phyloP scores from a whole-genome alignment of 495 filamentous ascomycete species.

The Aspergillus cristatus region DNA sequence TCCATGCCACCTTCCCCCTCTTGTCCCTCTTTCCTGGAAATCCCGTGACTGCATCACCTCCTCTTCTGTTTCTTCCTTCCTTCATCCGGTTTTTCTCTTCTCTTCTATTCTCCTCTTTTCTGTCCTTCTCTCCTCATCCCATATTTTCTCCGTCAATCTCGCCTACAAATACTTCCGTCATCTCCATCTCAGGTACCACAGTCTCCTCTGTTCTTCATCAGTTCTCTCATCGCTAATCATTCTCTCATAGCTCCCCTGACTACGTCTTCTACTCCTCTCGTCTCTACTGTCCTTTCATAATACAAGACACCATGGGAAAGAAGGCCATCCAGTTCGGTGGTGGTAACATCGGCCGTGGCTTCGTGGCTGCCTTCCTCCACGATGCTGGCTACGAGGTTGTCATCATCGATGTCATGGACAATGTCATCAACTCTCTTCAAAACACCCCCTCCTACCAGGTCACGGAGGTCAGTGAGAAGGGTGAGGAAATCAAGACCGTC shows the following conservation, averaged over 20 bases:
- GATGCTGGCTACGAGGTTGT: slow-evolving; percentile 73
- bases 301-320: slow-evolving; percentile 48
- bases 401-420: slow-evolving; percentile 87
- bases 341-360: slow-evolving; percentile 76
- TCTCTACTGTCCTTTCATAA: slow-evolving; percentile 3
- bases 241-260: not conserved
- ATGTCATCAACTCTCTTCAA: slow-evolving; percentile 68
- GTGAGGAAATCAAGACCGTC: slow-evolving; percentile 71
- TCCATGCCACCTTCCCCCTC: no score
- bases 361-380: slow-evolving; percentile 70
- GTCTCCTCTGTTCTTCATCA: not conserved
- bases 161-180: no score
- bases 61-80: slow-evolving; percentile 1
- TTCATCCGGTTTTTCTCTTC: slow-evolving; percentile 1
- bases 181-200: slow-evolving; percentile 2
- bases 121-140: slow-evolving; percentile 1
- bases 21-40: no score
- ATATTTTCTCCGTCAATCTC: slow-evolving; percentile 3
- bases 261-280: slow-evolving; percentile 1
- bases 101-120: slow-evolving; percentile 1
- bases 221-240: slow-evolving; percentile 1
- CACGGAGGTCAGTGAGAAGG: slow-evolving; percentile 83
- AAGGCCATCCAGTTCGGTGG: slow-evolving; percentile 91
- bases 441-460: slow-evolving; percentile 70
- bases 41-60: not conserved